A percentile compares a stretch with the other conserved stretches of the same genome.
These are phyloP conservation scores for Cenchrus americanus DNA, from an alignment of 176 grass and related monocot genomes.

Conservation along the genomic window DNA sequence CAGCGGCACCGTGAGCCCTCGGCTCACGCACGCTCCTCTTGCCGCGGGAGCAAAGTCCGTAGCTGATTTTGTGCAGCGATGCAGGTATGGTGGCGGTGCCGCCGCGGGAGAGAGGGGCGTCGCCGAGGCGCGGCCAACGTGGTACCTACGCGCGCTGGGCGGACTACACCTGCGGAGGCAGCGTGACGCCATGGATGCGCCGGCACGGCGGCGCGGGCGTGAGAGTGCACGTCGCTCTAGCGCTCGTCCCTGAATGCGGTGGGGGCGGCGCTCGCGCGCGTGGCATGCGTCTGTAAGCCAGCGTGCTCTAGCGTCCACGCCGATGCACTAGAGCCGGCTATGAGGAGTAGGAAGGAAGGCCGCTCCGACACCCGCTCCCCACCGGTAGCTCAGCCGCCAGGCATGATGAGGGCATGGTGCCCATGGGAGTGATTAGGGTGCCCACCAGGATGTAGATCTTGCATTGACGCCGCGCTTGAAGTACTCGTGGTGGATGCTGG, in stretches of 20 bases:
- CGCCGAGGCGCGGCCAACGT: conserved; percentile 18
- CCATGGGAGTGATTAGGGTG: too few relatives aligned
- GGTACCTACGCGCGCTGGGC: conserved; percentile 39
- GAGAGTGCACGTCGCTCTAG: conserved; percentile 18
- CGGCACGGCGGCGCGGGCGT: background rate
- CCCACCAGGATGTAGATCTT: too few relatives aligned
- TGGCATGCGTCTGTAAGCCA: conserved; percentile 50
- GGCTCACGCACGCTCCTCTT: too few relatives aligned
- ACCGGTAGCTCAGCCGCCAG: background rate
- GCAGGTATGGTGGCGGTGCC: conserved; percentile 31
- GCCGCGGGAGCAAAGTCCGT: too few relatives aligned
- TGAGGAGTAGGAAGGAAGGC: background rate
- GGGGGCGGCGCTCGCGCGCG: conserved; percentile 44
- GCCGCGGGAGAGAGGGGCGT: background rate
- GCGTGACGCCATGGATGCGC: background rate
- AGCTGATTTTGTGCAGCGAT: conserved; percentile 35
- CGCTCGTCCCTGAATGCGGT: conserved; percentile 50
- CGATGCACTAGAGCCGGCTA: conserved; percentile 32
- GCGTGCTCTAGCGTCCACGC: conserved; percentile 53
- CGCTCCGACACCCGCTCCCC: background rate
- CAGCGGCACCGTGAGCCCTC: too few relatives aligned
- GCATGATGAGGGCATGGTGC: too few relatives aligned
- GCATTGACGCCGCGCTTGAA: too few relatives aligned
- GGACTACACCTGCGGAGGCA: conserved; percentile 36
- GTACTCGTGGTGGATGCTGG: too few relatives aligned